Evolutionary conservation across 345 rosid genomes (phyloP).

Genomic region (Eucalyptus polyanthemos): DNA sequence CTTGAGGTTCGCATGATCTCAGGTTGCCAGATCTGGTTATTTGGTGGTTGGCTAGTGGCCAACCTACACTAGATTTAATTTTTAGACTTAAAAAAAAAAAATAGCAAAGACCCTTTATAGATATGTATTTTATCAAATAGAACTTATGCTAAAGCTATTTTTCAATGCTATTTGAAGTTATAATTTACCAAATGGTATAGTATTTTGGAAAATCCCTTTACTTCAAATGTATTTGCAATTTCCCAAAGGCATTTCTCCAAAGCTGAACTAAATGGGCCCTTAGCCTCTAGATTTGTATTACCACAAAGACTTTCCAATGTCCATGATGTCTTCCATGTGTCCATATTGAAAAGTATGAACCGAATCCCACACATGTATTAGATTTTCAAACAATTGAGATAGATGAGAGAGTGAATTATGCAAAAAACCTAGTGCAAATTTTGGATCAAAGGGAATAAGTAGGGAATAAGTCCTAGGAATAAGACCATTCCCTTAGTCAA

Average conservation of each 20-base stretch:
- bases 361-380: neutral
- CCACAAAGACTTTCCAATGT: neutral
- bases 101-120: too few relatives aligned
- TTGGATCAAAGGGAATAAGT: neutral
- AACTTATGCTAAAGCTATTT: too few relatives aligned
- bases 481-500: neutral
- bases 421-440: neutral
- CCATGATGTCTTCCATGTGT: neutral
- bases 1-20: rapidly evolving
- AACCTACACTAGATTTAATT: too few relatives aligned
- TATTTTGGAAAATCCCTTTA: too few relatives aligned
- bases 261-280: too few relatives aligned
- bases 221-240: too few relatives aligned
- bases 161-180: too few relatives aligned
- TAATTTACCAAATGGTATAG: too few relatives aligned
- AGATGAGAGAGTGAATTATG: neutral
- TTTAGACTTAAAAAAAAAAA: too few relatives aligned
- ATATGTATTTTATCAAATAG: too few relatives aligned
- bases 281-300: neutral
- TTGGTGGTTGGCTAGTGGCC: too few relatives aligned
- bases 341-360: neutral
- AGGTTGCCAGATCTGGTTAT: rapidly evolving
- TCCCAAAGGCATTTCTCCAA: too few relatives aligned
- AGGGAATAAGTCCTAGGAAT: neutral
- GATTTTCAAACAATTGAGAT: neutral